Percentiles rank a stretch among this genome's conserved stretches.
Evolutionary conservation across 441 rosid species (phyloP).

Genomic region (Erysimum pusillum): DNA sequence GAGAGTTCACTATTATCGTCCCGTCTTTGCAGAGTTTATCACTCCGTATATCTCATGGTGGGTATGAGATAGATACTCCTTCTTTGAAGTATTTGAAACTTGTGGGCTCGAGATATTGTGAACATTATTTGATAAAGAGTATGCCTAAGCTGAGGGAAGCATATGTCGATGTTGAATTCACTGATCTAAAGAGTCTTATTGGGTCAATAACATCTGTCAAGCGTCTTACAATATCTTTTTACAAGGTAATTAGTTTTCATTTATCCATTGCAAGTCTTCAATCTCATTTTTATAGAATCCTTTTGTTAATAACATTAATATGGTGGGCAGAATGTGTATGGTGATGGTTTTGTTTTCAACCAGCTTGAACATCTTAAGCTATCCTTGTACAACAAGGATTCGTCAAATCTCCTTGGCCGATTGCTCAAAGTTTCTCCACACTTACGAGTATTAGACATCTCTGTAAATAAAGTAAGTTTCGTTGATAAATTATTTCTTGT

Average conservation of each 20-base stretch:
- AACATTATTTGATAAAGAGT: neutral
- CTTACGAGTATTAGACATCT: neutral
- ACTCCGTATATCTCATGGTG: neutral
- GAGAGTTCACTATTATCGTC: neutral
- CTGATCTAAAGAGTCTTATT: too few relatives aligned
- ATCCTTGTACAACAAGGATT: neutral
- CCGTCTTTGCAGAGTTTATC: slow-evolving; percentile 9
- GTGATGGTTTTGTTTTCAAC: neutral
- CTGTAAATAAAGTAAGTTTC: neutral
- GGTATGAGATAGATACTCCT: slow-evolving; percentile 10
- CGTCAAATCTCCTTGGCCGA: neutral
- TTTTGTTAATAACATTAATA: neutral
- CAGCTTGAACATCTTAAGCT: neutral
- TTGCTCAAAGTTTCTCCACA: neutral
- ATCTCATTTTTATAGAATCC: neutral
- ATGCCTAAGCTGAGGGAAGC: neutral
- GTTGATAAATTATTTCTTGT: too few relatives aligned
- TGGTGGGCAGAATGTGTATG: neutral
- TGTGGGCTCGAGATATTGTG: neutral
- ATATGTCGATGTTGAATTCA: neutral
- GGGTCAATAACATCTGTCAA: slow-evolving; percentile 1
- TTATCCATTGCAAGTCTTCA: neutral
- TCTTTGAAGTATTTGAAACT: neutral
- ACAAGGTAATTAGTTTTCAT: neutral
- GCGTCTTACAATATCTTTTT: neutral